Evolutionary conservation across 2,329 filamentous ascomycete genomes (phyloP).

Genomic region (Thielaviopsis musarum): DNA sequence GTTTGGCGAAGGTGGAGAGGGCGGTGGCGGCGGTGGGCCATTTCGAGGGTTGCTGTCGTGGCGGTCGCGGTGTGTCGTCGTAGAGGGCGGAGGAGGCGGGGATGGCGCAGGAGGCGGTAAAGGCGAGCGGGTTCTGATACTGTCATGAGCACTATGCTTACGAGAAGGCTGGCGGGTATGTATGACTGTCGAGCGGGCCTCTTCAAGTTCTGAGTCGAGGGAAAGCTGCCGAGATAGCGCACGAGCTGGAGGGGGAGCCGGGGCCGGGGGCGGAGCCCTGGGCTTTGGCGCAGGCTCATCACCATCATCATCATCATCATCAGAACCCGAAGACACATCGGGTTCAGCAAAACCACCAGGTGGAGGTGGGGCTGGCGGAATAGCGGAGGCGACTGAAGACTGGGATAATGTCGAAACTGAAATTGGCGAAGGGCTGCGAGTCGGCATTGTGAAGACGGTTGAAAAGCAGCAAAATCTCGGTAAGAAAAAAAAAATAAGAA

Average conservation of each 20-base stretch:
- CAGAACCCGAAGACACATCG: conserved; percentile 4
- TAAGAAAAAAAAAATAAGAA: neutral
- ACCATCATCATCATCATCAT: neutral
- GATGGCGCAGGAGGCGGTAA: neutral
- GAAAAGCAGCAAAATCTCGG: neutral
- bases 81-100: neutral
- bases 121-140: neutral
- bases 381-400: conserved; percentile 1
- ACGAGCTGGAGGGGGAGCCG: neutral
- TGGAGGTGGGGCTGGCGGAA: conserved; percentile 1
- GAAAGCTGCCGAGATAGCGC: neutral
- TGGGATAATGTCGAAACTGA: neutral
- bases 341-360: neutral
- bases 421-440: neutral
- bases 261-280: conserved; percentile 2
- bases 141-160: conserved; percentile 2
- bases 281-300: neutral
- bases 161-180: conserved; percentile 1
- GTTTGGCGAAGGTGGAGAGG: neutral
- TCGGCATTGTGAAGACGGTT: neutral
- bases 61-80: neutral
- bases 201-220: conserved; percentile 9
- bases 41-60: neutral
- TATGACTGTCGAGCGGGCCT: conserved; percentile 8
- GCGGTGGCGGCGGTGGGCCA: conserved; percentile 8